phyloP scores from a whole-genome alignment of 306 rosid species.

The Acmispon strigosus region DNA sequence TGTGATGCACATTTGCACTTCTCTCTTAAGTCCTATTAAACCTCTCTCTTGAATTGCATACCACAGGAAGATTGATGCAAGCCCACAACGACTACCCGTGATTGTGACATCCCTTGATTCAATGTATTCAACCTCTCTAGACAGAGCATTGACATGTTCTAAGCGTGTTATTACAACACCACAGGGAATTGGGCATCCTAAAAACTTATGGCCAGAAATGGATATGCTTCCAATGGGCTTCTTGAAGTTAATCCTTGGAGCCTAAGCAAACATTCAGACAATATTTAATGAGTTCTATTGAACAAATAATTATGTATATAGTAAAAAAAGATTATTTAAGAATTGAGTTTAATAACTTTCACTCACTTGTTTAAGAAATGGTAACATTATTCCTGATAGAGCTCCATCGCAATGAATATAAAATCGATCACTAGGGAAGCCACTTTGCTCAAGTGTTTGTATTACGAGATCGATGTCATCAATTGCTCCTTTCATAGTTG shows the following conservation, averaged over 20 bases:
- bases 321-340: no score
- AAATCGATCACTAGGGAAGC: constrained; percentile 44
- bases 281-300: neutral
- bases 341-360: neutral
- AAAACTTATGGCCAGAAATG: neutral
- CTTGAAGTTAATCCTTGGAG: neutral
- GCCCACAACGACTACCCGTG: neutral
- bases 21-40: neutral
- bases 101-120: neutral
- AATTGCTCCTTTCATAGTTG: constrained; percentile 61
- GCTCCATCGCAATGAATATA: constrained; percentile 75
- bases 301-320: no score
- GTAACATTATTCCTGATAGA: constrained; percentile 61
- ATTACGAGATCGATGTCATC: constrained; percentile 55
- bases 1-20: neutral
- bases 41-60: neutral
- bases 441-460: constrained; percentile 45
- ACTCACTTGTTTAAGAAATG: constrained; percentile 49
- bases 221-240: neutral
- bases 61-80: constrained; percentile 10
- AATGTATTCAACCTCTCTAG: neutral
- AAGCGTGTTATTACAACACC: constrained; percentile 6
- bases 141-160: neutral
- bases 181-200: constrained; percentile 7
- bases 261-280: neutral